These are phyloP conservation scores for Rhexocercosporidium sp. DNA, from an alignment of 2,329 filamentous ascomycete genomes.

Conservation along the genomic window DNA sequence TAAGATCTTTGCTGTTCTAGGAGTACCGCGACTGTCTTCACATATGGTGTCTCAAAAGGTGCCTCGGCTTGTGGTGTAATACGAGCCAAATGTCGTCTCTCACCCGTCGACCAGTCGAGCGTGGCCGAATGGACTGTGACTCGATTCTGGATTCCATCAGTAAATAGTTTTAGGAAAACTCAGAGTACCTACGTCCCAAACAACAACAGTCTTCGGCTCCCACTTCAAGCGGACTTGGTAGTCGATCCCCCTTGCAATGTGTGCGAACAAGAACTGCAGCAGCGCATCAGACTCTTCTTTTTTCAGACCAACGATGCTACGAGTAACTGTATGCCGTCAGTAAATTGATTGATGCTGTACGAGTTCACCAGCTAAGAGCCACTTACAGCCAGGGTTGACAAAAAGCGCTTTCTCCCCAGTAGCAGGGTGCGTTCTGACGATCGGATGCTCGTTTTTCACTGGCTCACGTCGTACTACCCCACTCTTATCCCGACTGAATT, in stretches of 20 bases:
- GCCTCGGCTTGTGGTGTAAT: conserved; percentile 83
- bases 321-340: conserved; percentile 61
- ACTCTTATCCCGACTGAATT: conserved; percentile 66
- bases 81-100: conserved; percentile 77
- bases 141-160: too few species aligned
- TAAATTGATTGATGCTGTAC: too few species aligned
- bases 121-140: conserved; percentile 80
- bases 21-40: neutral
- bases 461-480: conserved; percentile 78
- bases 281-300: conserved; percentile 78
- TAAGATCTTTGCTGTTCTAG: too few species aligned
- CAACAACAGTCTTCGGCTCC: conserved; percentile 77
- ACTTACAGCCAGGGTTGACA: conserved; percentile 78
- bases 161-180: neutral
- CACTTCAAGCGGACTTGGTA: conserved; percentile 76
- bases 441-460: conserved; percentile 72
- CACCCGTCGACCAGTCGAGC: conserved; percentile 79
- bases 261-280: conserved; percentile 76
- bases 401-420: conserved; percentile 83
- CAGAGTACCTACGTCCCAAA: conserved; percentile 67
- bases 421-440: conserved; percentile 78
- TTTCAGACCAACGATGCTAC: conserved; percentile 79
- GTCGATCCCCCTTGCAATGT: conserved; percentile 71
- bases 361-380: too few species aligned
- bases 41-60: conserved; percentile 70